Evolutionary conservation across 106 monocot genomes (phyloP).

Genomic region (Dendrobium huoshanense): DNA sequence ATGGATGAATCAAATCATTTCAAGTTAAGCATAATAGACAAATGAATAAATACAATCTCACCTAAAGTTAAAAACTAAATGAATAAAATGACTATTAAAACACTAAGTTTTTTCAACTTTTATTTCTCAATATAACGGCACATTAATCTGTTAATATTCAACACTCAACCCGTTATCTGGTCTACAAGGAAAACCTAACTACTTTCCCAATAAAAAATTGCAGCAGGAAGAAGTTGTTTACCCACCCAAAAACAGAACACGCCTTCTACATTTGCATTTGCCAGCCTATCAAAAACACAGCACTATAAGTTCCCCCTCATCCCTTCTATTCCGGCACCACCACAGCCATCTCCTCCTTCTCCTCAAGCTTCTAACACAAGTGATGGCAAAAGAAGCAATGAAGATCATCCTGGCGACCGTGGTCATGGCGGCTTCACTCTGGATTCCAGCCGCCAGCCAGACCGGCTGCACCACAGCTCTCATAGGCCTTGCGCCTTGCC

Average conservation of each 20-base stretch:
- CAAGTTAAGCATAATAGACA: too few relatives aligned
- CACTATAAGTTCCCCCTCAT: neutral
- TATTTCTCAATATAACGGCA: too few relatives aligned
- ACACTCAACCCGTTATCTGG: too few relatives aligned
- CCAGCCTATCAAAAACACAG: neutral
- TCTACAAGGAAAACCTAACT: too few relatives aligned
- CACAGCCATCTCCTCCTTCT: neutral
- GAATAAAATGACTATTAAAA: too few relatives aligned
- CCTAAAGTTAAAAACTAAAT: too few relatives aligned
- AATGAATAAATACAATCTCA: too few relatives aligned
- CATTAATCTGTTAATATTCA: too few relatives aligned
- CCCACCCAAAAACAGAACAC: neutral
- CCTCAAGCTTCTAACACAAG: neutral
- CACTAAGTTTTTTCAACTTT: too few relatives aligned
- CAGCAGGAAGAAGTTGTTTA: neutral
- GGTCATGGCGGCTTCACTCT: conserved; percentile 11
- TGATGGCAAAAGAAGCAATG: conserved; percentile 7
- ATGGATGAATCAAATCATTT: too few relatives aligned
- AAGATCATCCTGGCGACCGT: neutral
- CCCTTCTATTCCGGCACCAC: neutral
- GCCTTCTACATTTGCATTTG: neutral
- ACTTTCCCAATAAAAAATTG: neutral
- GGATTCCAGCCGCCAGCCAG: conserved; percentile 10
- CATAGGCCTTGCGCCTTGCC: conserved; percentile 40
- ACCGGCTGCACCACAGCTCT: conserved; percentile 30